phyloP scores from a whole-genome alignment of 306 rosid species.

The Medicago ruthenica region DNA sequence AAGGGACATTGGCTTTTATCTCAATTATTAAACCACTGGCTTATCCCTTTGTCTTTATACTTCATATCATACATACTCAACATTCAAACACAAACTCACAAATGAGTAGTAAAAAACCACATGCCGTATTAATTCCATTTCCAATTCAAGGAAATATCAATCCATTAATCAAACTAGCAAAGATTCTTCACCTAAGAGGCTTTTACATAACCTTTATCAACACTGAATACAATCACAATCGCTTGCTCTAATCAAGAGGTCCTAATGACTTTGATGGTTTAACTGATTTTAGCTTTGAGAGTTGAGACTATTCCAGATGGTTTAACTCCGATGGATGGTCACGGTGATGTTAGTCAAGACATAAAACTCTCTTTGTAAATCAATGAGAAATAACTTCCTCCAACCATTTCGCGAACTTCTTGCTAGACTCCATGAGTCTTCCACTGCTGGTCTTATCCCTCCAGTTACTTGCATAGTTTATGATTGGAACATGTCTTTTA shows the following conservation, averaged over 20 bases:
- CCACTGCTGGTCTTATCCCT: background rate
- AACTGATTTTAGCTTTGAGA: background rate
- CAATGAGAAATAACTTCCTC: slow-evolving; percentile 19
- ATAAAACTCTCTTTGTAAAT: background rate
- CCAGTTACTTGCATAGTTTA: no score
- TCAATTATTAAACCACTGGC: background rate
- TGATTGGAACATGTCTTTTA: no score
- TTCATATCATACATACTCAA: background rate
- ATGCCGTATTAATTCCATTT: background rate
- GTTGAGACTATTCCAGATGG: slow-evolving; percentile 43
- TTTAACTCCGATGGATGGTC: slow-evolving; percentile 20
- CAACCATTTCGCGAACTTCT: slow-evolving; percentile 25
- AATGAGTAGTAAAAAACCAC: background rate
- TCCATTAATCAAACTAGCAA: background rate
- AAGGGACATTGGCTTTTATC: background rate
- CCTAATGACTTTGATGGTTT: background rate
- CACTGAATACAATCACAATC: background rate
- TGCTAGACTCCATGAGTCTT: slow-evolving; percentile 3
- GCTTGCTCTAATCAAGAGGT: background rate
- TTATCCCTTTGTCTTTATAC: background rate
- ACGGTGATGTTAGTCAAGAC: slow-evolving; percentile 28
- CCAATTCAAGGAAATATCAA: background rate
- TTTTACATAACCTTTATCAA: background rate
- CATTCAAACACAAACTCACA: background rate
- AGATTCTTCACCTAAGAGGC: background rate